A percentile compares a stretch with the other conserved stretches of the same genome.
Evolutionary conservation across 2,329 filamentous ascomycete genomes (phyloP).

Genomic region (Colletotrichum horii): DNA sequence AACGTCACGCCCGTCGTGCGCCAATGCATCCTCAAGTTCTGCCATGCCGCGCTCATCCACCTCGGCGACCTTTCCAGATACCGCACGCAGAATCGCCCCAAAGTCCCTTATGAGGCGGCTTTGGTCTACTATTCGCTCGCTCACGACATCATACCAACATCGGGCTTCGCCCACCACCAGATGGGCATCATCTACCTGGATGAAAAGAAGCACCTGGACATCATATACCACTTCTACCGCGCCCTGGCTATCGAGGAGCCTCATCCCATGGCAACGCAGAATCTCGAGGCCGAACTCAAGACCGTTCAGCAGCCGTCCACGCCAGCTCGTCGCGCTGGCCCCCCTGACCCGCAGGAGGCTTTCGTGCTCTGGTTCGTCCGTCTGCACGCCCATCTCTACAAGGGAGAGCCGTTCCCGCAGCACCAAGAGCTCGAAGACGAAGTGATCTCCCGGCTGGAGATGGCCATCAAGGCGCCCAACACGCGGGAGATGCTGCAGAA

Average conservation of each 20-base stretch:
- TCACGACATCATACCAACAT: constrained; percentile 76
- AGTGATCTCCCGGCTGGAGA: constrained; percentile 77
- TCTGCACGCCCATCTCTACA: constrained; percentile 84
- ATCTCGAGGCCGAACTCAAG: constrained; percentile 81
- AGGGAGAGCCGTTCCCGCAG: constrained; percentile 74
- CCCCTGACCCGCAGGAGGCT: constrained; percentile 63
- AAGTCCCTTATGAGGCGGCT: constrained; percentile 78
- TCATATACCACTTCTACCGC: constrained; percentile 89
- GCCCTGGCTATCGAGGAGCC: constrained; percentile 77
- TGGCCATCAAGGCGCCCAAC: constrained; percentile 72
- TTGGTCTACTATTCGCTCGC: constrained; percentile 87
- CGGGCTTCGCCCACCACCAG: constrained; percentile 87
- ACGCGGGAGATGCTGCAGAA: constrained; percentile 73
- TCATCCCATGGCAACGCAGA: constrained; percentile 74
- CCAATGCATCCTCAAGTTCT: constrained; percentile 71
- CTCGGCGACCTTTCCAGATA: constrained; percentile 92
- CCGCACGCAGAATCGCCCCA: constrained; percentile 73
- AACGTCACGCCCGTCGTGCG: constrained; percentile 55
- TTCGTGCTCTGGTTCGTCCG: constrained; percentile 84
- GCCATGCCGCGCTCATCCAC: constrained; percentile 82
- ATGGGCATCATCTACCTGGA: constrained; percentile 84
- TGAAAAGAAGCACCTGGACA: constrained; percentile 79
- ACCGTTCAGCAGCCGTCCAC: constrained; percentile 47
- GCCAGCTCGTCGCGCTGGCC: constrained; percentile 34
- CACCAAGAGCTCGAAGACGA: constrained; percentile 86